These are phyloP conservation scores for Colletotrichum lentis DNA, from an alignment of 2,329 filamentous ascomycete genomes.

Conservation along the genomic window DNA sequence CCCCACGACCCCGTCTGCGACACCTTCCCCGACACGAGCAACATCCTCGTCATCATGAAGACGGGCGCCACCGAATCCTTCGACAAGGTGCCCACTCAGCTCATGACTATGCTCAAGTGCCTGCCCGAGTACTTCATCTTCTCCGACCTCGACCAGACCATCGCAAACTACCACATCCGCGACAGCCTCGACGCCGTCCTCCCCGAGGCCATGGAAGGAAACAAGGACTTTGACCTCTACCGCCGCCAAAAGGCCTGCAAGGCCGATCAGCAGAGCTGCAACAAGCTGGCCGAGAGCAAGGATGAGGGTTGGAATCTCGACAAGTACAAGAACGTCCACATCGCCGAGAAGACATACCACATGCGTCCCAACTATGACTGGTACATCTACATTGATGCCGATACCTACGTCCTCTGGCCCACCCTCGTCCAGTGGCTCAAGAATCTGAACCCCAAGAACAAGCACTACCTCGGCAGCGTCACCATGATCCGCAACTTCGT, in stretches of 20 bases:
- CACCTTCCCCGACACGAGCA: conserved; percentile 54
- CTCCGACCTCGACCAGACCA: conserved; percentile 61
- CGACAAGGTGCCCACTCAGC: conserved; percentile 61
- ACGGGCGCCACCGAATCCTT: conserved; percentile 65
- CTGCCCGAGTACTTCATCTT: conserved; percentile 63
- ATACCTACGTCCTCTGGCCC: conserved; percentile 65
- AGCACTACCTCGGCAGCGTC: conserved; percentile 60
- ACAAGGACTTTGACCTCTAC: conserved; percentile 62
- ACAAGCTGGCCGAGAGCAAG: conserved; percentile 45
- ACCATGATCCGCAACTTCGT: conserved; percentile 52
- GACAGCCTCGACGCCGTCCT: conserved; percentile 58
- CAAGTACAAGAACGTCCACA: conserved; percentile 70
- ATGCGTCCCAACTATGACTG: conserved; percentile 62
- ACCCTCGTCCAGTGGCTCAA: conserved; percentile 60
- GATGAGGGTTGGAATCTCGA: conserved; percentile 62
- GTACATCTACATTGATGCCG: conserved; percentile 68
- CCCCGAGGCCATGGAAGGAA: conserved; percentile 53
- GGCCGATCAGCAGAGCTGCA: conserved; percentile 56
- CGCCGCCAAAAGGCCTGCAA: conserved; percentile 55
- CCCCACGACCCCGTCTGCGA: conserved; percentile 47
- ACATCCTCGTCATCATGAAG: conserved; percentile 63
- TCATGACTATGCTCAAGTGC: conserved; percentile 62
- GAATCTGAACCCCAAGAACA: conserved; percentile 52
- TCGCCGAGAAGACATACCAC: conserved; percentile 62
- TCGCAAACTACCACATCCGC: conserved; percentile 55